Base-by-base conservation (phyloP, 2,329 filamentous ascomycete species). In the Colletotrichum sidae region DNA sequence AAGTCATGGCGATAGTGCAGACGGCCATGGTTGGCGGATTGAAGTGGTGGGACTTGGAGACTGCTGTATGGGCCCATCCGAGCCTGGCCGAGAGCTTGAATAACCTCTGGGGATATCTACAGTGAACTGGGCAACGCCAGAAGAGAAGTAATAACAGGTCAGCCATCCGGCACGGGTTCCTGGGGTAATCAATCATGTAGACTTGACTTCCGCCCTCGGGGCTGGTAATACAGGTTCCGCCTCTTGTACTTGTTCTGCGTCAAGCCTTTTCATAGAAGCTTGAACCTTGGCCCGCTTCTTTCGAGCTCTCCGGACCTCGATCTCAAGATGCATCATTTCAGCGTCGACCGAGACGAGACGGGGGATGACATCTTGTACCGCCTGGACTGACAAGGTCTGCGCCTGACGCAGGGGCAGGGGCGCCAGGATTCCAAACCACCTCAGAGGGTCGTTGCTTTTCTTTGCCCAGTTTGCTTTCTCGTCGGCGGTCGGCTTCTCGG, bases 301-400 rank as follows among this genome's bases (percentile, higher is more conserved):
- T 62, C 83, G 79, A 41, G 84, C 85, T 62, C 90, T 80, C 42
- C 90, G 83, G 58, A 95, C 88, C 69, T 91, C 86, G 55, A 90
- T 87, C 78, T 94, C 91, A 6, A 92, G 74, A n/a, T 78, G 77
- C 12, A 82, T 80, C 85, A 95, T 88, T 71, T 88, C 83, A 35
- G 81, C 81, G 41, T 83, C 81, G n/a, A 92, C 75, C 1, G 83
- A 84, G 7, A 83, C 83, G 8, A 93, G 78, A 44, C 77, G 77
- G 1, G 88, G 84, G 2, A 94, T 76, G 4, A 90, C 74, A 0
- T 82, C 76, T 59, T 88, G 84, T 4, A 93, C 81, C 0, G 83
- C 83, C 42, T 80, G 72, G 33, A 86, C 72, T 55, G 91, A 88
- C 13, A 85, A 81, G 0, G 72, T 70, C 74, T 94, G 92, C 2